These are phyloP conservation scores for Colletotrichum camelliae DNA, from an alignment of 2,329 filamentous ascomycete species.

Conservation along the genomic window DNA sequence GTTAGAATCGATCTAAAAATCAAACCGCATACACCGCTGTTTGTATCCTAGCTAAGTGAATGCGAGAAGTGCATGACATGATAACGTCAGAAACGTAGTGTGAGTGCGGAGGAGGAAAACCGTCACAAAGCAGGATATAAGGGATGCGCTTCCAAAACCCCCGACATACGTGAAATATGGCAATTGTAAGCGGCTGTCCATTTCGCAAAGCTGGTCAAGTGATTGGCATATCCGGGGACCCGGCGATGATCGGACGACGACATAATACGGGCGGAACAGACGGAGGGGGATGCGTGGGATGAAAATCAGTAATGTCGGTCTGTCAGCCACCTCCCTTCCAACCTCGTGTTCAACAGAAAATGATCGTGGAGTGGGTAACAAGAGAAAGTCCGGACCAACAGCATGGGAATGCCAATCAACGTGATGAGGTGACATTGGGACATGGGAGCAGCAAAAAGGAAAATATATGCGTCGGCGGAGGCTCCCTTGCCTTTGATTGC, in stretches of 20 bases:
- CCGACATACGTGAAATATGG: too few relatives aligned
- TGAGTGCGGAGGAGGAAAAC: too few relatives aligned
- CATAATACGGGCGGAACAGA: background rate
- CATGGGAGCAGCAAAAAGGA: background rate
- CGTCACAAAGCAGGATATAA: too few relatives aligned
- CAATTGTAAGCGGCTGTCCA: background rate
- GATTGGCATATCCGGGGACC: too few relatives aligned
- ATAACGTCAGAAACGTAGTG: too few relatives aligned
- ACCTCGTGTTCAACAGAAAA: slow-evolving; percentile 5
- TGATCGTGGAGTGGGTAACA: background rate
- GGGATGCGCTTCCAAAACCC: background rate
- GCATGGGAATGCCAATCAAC: background rate
- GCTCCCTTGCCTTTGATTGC: background rate
- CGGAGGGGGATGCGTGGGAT: background rate
- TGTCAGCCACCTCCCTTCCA: background rate
- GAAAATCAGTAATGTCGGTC: slow-evolving; percentile 2
- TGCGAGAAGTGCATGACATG: too few relatives aligned
- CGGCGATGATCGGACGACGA: background rate
- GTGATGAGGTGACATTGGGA: background rate
- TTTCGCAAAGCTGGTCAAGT: background rate
- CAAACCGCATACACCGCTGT: too few relatives aligned
- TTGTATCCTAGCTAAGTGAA: too few relatives aligned
- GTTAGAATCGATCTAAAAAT: too few relatives aligned
- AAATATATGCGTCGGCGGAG: background rate
- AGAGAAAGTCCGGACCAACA: background rate